Conservation (phyloP, 202 grass and related monocot species). For the Setaria italica region DNA sequence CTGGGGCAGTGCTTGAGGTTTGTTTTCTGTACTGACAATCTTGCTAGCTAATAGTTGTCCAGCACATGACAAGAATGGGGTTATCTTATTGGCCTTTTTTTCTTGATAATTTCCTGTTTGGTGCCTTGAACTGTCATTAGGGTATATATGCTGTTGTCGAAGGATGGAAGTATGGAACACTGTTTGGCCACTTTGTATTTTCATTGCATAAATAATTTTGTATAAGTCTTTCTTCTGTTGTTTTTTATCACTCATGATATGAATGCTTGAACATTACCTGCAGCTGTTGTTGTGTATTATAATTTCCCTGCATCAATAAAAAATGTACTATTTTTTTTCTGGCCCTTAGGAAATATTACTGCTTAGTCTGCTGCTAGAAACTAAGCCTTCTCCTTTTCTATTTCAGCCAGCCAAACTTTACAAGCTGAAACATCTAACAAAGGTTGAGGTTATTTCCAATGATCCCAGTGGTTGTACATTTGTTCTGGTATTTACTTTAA, state of each 20-base stretch:
- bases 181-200: slow-evolving; percentile 34
- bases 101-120: background rate
- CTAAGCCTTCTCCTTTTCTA: slow-evolving; percentile 28
- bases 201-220: background rate
- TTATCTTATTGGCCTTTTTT: background rate
- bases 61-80: background rate
- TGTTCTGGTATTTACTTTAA: slow-evolving; percentile 85
- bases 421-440: slow-evolving; percentile 99
- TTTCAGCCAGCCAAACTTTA: slow-evolving; percentile 93
- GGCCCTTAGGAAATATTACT: slow-evolving; percentile 15
- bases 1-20: slow-evolving; percentile 97
- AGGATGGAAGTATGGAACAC: slow-evolving; percentile 14
- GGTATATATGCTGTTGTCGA: slow-evolving; percentile 25
- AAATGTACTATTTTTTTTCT: slow-evolving; percentile 3
- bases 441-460: slow-evolving; percentile 98
- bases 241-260: slow-evolving; percentile 40
- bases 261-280: slow-evolving; percentile 3
- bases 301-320: background rate
- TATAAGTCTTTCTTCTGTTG: slow-evolving; percentile 36
- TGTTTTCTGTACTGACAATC: slow-evolving; percentile 41
- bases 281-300: slow-evolving; percentile 21
- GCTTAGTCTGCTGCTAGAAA: slow-evolving; percentile 33
- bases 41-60: slow-evolving; percentile 35
- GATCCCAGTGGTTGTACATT: slow-evolving; percentile 97
- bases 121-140: slow-evolving; percentile 37